Evolutionary conservation across 139 green algal species (phyloP).

Genomic region (Dunaliella sp.): DNA sequence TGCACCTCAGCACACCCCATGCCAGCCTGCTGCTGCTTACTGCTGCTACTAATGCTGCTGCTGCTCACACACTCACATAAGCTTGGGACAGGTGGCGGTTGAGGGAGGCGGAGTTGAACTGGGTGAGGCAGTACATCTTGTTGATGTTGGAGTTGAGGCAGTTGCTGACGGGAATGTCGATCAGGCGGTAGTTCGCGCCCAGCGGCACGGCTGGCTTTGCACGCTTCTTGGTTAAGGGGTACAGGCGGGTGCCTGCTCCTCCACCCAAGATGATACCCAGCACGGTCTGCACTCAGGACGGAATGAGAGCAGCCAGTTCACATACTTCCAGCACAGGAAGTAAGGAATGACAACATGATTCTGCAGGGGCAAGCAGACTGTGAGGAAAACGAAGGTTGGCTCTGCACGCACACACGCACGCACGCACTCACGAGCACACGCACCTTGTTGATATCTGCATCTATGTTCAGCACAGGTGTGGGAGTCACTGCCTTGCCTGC

Average conservation of each 20-base stretch:
- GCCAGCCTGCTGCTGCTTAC: no score
- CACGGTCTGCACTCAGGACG: slow-evolving; percentile 94
- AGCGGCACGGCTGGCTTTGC: slow-evolving; percentile 98
- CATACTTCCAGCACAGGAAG: no score
- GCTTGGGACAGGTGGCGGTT: slow-evolving; percentile 96
- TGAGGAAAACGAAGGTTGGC: no score
- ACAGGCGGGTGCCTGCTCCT: slow-evolving; percentile 92
- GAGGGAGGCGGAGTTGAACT: slow-evolving; percentile 99
- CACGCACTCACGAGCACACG: no score
- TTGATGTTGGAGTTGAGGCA: slow-evolving; percentile 99
- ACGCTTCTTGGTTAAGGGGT: slow-evolving; percentile 97
- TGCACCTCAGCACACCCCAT: neutral
- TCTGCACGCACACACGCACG: no score
- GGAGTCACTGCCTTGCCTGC: neutral
- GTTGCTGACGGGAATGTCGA: slow-evolving; percentile 99
- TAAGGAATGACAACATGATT: no score
- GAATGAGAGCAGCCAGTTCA: no score
- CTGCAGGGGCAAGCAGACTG: no score
- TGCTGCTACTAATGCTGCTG: no score
- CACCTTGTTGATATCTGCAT: slow-evolving; percentile 13
- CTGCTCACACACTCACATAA: slow-evolving; percentile 81
- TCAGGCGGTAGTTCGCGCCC: slow-evolving; percentile 98
- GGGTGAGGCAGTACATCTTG: slow-evolving; percentile 99
- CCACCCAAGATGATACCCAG: slow-evolving; percentile 96
- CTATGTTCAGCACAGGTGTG: neutral